These are phyloP conservation scores for Metschnikowia proteae DNA, from an alignment of 805 yeast genomes.

Conservation along the genomic window DNA sequence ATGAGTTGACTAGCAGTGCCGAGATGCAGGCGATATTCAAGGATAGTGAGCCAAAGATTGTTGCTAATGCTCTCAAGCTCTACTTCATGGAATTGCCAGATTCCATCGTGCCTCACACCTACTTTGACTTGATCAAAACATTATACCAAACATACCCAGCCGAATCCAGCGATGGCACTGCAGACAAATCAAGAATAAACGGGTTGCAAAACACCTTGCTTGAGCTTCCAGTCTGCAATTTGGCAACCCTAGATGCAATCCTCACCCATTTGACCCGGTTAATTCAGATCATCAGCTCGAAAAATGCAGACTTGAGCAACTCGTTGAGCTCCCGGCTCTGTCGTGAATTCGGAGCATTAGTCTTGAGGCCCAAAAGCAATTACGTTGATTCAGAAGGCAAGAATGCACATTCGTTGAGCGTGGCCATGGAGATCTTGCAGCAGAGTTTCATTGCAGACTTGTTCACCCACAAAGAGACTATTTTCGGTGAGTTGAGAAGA, in stretches of 20 bases:
- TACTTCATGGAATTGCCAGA: slow-evolving; percentile 79
- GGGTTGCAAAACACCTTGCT: slow-evolving; percentile 65
- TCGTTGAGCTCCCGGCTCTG: slow-evolving; percentile 49
- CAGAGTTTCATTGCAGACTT: slow-evolving; percentile 59
- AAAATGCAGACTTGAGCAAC: slow-evolving; percentile 30
- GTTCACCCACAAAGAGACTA: slow-evolving; percentile 51
- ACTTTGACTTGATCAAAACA: slow-evolving; percentile 65
- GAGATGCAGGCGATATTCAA: slow-evolving; percentile 33
- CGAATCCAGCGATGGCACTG: slow-evolving; percentile 22
- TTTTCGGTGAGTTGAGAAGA: slow-evolving; percentile 60
- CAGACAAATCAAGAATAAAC: slow-evolving; percentile 40
- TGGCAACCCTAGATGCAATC: slow-evolving; percentile 79
- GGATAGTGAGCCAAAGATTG: slow-evolving; percentile 49
- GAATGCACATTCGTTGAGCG: slow-evolving; percentile 11
- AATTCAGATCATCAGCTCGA: slow-evolving; percentile 45
- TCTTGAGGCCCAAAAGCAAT: slow-evolving; percentile 47
- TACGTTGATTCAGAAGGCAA: slow-evolving; percentile 16
- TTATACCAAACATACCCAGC: slow-evolving; percentile 48
- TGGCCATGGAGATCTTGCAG: slow-evolving; percentile 32
- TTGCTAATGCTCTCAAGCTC: slow-evolving; percentile 66
- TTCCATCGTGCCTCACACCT: slow-evolving; percentile 60
- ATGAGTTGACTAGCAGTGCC: slow-evolving; percentile 29
- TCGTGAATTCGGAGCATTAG: slow-evolving; percentile 61
- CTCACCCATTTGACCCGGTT: slow-evolving; percentile 70
- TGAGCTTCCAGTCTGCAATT: slow-evolving; percentile 64